Percentiles rank a stretch among this genome's conserved stretches.
These are phyloP conservation scores for Pachyrhizus erosus DNA, from an alignment of 306 rosid species.

Conservation along the genomic window DNA sequence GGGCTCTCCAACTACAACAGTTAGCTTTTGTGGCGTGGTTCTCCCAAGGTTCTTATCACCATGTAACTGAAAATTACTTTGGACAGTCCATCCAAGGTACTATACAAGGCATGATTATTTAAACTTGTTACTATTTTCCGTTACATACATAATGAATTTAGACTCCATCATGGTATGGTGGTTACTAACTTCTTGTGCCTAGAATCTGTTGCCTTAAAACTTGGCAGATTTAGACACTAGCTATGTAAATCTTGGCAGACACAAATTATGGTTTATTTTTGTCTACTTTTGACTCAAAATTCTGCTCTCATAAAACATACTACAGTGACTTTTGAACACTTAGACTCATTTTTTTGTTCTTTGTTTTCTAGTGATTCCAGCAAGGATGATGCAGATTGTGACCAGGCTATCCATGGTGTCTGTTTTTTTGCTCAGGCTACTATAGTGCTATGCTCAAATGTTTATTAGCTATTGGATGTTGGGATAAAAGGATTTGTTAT, in stretches of 20 bases:
- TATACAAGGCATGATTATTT: not conserved
- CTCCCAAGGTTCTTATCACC: no score
- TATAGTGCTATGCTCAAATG: not conserved
- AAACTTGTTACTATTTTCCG: not conserved
- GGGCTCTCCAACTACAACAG: no score
- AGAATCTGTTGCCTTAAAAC: not conserved
- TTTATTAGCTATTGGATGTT: not conserved
- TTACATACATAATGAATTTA: not conserved
- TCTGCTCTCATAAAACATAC: not conserved
- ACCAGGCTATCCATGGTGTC: not conserved
- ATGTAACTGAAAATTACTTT: no score
- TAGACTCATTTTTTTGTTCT: not conserved
- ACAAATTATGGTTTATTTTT: not conserved
- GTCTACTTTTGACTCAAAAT: not conserved
- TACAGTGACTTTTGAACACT: not conserved
- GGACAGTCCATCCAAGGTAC: not conserved
- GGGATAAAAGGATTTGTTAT: not conserved
- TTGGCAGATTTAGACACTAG: not conserved
- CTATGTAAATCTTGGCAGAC: not conserved
- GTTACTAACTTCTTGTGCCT: not conserved
- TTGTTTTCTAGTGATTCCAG: not conserved
- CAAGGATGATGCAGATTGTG: not conserved
- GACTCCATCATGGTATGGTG: not conserved
- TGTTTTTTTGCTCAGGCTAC: not conserved
- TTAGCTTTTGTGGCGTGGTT: no score